Evolutionary conservation across 805 yeast species (phyloP), one percentile per base, ranked within the genome.

Genomic region (Candida silvatica): DNA sequence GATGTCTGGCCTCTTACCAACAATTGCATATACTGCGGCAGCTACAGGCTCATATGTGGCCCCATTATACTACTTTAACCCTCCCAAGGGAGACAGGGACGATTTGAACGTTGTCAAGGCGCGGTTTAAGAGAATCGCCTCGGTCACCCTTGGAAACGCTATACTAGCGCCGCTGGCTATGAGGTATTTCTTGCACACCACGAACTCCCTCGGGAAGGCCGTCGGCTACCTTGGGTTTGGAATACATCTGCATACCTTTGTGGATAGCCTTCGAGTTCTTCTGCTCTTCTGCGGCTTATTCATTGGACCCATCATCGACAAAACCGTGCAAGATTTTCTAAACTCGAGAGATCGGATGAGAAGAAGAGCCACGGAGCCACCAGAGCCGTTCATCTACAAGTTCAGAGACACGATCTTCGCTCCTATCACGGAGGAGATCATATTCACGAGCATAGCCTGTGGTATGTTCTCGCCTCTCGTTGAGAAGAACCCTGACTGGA

Each of bases 361-460:
- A 12, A n/a, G n/a, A n/a, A n/a, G n/a, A n/a, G n/a, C n/a, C n/a
- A n/a, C n/a, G n/a, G 11, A 7, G 7, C 24, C 24, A 8, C 24
- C 24, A 8, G 24, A 22, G 12, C 24, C 24, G 24, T 22, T 22
- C 24, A 22, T 22, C 24, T 22, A 22, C 12, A 7, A 22, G 12
- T 22, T 74, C 17, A 55, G 92, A 39, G 77, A 80, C 49, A 64
- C 73, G 31, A 37, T 81, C 0, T 60, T 80, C 27, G 95, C 87
- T 0, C 95, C 95, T 4, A 31, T 79, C 2, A 76, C 90, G 0
- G 95, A 85, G 51, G 95, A 85, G 49, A 42, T 83, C 20, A 69
- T 82, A 2, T 85, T 77, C 50, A 62, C 94, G 2, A 63, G 79
- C 0, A 50, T 46, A 7, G 27, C 39, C 2, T 23, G 40, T 35